Base-by-base conservation (phyloP, 129 eudicot species). In the Daucus carota region DNA sequence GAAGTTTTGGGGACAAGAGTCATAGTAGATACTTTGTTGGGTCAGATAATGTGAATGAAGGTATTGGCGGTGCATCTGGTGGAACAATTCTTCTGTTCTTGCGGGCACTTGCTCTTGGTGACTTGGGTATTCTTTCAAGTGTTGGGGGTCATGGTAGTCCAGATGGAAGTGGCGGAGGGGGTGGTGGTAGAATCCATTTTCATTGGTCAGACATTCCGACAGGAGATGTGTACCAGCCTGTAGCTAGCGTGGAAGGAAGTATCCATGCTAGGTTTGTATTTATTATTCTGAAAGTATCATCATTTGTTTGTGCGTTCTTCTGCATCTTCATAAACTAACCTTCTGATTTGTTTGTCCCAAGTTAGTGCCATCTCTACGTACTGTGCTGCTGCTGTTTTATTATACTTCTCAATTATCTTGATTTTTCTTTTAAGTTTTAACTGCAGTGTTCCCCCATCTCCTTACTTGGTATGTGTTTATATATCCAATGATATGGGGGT, bases 141-240 rank as follows among this genome's bases (percentile, higher is more conserved):
- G 85, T 48, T 78, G 99, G 99, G 5, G 99, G 99, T 50, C 66
- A 75, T 40, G 97, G 96, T 45, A 86, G 90, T 86, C 82, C 87
- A 38, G 76, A 75, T 73, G 93, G 97, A 28, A 87, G 98, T 33
- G 98, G 98, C 7, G 98, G 98, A 2, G 98, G 98, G 18, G 98
- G 92, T 10, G 98, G 98, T 69, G 98, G 99, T 38, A 84, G 99
- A 76, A 92, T 94, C 81, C 99, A 94, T 81, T 94, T 94, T 76
- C 97, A 94, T 76, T 94, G 99, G 99, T 84, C 99, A 42, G 90
- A 85, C 65, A 86, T 94, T 79, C 87, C 97, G 17, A 94, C 91
- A n/a, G 97, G 97, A 63, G 99, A 94, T 76, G 87, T 91, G 8
- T 94, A 91, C 74, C 97, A 92, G 83, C 96, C 96, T 8, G 44